Evolutionary conservation across 2,329 filamentous ascomycete species (phyloP).

Genomic region (Talaromyces sp.): DNA sequence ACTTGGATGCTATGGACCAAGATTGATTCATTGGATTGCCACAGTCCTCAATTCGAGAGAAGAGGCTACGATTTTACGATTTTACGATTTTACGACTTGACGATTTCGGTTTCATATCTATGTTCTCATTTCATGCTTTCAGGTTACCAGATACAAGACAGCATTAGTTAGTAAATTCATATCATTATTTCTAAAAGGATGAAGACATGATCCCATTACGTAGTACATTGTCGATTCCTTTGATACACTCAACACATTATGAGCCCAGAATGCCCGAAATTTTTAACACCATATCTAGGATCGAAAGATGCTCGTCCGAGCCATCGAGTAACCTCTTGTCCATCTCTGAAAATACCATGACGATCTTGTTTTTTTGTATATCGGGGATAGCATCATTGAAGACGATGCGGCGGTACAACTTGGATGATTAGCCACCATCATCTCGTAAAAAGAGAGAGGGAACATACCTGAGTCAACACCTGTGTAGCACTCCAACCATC

Average conservation of each 20-base stretch:
- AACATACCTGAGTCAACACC: slow-evolving; percentile 70
- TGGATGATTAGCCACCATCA: background rate
- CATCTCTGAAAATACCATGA: slow-evolving; percentile 83
- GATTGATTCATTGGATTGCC: background rate
- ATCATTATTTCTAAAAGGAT: background rate
- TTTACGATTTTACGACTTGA: background rate
- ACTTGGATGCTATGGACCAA: background rate
- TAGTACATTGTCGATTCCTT: background rate
- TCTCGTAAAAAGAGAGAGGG: background rate
- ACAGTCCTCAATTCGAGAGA: background rate
- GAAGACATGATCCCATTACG: background rate
- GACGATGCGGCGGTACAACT: slow-evolving; percentile 69
- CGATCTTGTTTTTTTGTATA: slow-evolving; percentile 83
- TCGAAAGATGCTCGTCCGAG: slow-evolving; percentile 87
- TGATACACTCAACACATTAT: background rate
- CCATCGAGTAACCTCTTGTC: slow-evolving; percentile 95
- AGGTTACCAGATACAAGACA: background rate
- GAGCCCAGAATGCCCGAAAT: slow-evolving; percentile 67
- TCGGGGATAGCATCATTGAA: slow-evolving; percentile 82
- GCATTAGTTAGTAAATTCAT: background rate
- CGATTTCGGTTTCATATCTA: background rate
- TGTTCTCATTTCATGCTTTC: background rate
- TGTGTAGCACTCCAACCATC: slow-evolving; percentile 97
- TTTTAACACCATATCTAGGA: slow-evolving; percentile 78
- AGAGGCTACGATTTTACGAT: background rate